Conservation (phyloP, 2,329 filamentous ascomycete genomes). For the Xylariaceae sp. region DNA sequence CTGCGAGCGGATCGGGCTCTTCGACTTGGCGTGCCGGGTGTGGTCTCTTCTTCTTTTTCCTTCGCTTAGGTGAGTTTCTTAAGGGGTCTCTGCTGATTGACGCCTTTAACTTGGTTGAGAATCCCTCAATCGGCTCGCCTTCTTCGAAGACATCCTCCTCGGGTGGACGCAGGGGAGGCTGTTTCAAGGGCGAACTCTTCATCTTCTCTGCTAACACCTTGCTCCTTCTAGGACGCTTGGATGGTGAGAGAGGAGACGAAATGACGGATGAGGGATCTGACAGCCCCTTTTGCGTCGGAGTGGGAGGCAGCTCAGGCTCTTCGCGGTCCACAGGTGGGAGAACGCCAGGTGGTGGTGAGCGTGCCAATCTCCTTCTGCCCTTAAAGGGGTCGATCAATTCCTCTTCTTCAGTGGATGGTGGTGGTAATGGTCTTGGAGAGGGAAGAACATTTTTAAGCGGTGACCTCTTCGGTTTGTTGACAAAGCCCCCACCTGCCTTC, state of each 20-base stretch:
- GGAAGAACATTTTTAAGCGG: constrained; percentile 36
- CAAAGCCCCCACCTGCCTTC: constrained; percentile 31
- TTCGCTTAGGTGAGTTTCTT: constrained; percentile 14
- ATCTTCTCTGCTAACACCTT: constrained; percentile 35
- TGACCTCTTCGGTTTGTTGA: constrained; percentile 37
- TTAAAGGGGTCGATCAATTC: constrained; percentile 42
- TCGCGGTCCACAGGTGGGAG: constrained; percentile 34
- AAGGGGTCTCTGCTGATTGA: too few relatives aligned
- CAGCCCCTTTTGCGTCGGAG: constrained; percentile 45
- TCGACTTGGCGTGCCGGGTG: constrained; percentile 41
- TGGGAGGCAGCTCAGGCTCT: constrained; percentile 63
- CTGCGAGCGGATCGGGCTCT: constrained; percentile 39
- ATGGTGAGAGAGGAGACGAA: constrained; percentile 53
- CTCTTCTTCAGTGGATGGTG: constrained; percentile 40
- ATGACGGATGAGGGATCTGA: constrained; percentile 48
- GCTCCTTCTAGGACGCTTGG: constrained; percentile 44
- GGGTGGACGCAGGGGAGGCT: constrained; percentile 33
- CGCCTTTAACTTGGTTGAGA: too few relatives aligned
- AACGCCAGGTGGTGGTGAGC: constrained; percentile 34
- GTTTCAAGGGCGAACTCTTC: constrained; percentile 50
- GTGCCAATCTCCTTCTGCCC: constrained; percentile 33
- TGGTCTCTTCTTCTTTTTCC: constrained; percentile 19
- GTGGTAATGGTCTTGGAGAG: constrained; percentile 44
- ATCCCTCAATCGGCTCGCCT: too few relatives aligned
- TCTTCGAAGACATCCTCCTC: too few relatives aligned